Evolutionary conservation across 2,329 filamentous ascomycete species (phyloP).

Genomic region (Fusarium mundagurra): DNA sequence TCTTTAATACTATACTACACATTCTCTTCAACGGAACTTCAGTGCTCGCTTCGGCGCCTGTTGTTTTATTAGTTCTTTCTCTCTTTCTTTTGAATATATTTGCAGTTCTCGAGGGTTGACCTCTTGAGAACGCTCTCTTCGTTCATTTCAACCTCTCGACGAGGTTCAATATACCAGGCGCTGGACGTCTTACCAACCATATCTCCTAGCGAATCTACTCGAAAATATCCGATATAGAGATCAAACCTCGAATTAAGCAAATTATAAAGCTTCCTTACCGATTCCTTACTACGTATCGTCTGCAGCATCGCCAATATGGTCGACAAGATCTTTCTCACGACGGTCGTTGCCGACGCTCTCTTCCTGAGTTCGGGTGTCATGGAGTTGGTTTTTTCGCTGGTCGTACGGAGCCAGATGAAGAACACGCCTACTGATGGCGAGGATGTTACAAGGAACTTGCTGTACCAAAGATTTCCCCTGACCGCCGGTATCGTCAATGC

Average conservation of each 20-base stretch:
- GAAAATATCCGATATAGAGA: background rate
- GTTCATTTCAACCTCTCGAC: constrained; percentile 37
- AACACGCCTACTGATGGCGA: constrained; percentile 56
- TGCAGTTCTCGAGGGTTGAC: constrained; percentile 21
- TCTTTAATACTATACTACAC: constrained; percentile 25
- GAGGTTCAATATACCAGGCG: constrained; percentile 36
- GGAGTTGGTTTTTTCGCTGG: constrained; percentile 64
- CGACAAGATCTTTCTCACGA: constrained; percentile 64
- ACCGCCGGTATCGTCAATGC: constrained; percentile 78
- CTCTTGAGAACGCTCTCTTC: constrained; percentile 20
- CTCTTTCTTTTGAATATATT: constrained; percentile 21
- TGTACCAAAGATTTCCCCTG: constrained; percentile 65
- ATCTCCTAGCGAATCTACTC: constrained; percentile 1
- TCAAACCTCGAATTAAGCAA: background rate
- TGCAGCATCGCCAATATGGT: constrained; percentile 53
- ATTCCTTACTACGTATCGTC: background rate
- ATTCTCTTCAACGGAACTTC: constrained; percentile 18
- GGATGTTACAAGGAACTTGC: constrained; percentile 60
- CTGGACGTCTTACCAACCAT: constrained; percentile 38
- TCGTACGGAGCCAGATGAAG: constrained; percentile 59
- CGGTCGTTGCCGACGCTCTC: constrained; percentile 59
- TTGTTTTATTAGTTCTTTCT: constrained; percentile 6
- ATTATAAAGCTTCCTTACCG: background rate
- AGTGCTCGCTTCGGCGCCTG: constrained; percentile 29
- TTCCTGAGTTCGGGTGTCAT: constrained; percentile 65